Evolutionary conservation across 2,329 filamentous ascomycete genomes (phyloP).

Genomic region (Trichoderma atroviride): DNA sequence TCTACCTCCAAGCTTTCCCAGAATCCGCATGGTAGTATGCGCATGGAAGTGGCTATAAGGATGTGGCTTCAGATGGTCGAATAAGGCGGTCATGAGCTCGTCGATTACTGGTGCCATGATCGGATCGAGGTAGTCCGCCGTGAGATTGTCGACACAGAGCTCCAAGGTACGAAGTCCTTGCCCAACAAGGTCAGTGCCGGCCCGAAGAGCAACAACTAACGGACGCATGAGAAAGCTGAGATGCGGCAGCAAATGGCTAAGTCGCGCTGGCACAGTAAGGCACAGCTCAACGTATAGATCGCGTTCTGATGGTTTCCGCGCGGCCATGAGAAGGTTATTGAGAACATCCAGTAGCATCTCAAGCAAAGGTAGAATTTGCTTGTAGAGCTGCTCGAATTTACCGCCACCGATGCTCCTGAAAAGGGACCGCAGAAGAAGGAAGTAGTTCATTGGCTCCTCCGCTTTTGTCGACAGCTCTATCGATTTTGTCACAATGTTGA

Average conservation of each 20-base stretch:
- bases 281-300: conserved; percentile 98
- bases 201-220: conserved; percentile 89
- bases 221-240: conserved; percentile 96
- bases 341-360: conserved; percentile 98
- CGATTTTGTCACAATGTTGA: conserved; percentile 95
- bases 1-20: conserved; percentile 92
- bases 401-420: conserved; percentile 97
- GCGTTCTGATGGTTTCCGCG: conserved; percentile 84
- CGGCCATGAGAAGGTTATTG: conserved; percentile 89
- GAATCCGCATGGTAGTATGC: conserved; percentile 95
- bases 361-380: conserved; percentile 91
- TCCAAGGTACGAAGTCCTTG: conserved; percentile 93
- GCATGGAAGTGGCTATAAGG: conserved; percentile 98
- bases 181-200: conserved; percentile 89
- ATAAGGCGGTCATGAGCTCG: conserved; percentile 95
- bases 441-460: conserved; percentile 98
- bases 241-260: conserved; percentile 94
- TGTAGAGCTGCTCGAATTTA: conserved; percentile 96
- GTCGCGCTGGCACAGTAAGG: conserved; percentile 87
- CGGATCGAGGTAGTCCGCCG: conserved; percentile 94
- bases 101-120: conserved; percentile 99
- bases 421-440: conserved; percentile 84
- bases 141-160: conserved; percentile 96
- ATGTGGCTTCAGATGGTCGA: conserved; percentile 90
- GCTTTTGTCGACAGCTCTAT: conserved; percentile 95